phyloP scores from a whole-genome alignment of 495 filamentous ascomycete genomes.

The Penicillium desertorum region DNA sequence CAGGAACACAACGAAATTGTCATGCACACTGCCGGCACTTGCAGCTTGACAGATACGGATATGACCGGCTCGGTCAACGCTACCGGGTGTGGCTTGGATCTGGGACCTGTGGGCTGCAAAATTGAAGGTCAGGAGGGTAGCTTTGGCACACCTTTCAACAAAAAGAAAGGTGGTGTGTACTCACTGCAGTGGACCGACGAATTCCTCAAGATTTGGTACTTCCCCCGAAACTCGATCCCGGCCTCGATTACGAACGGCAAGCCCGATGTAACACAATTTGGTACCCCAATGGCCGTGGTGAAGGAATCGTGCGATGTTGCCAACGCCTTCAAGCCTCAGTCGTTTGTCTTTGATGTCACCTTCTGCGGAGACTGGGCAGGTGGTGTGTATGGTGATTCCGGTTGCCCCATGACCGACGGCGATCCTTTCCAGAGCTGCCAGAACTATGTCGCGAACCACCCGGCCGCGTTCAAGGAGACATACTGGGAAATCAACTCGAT shows the following conservation, averaged over 20 bases:
- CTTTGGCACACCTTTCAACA: constrained; percentile 74
- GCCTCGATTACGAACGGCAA: constrained; percentile 52
- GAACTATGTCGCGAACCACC: constrained; percentile 65
- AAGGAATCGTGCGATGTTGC: constrained; percentile 65
- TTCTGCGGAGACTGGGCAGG: constrained; percentile 94
- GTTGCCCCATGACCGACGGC: constrained; percentile 39
- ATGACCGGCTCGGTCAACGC: constrained; percentile 50
- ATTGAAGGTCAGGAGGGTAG: constrained; percentile 51
- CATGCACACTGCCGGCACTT: constrained; percentile 71
- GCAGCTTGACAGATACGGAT: constrained; percentile 53
- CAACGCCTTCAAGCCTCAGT: constrained; percentile 65
- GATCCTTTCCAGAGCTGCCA: constrained; percentile 54
- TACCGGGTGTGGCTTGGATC: constrained; percentile 56
- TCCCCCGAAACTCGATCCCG: constrained; percentile 62
- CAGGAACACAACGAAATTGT: constrained; percentile 65
- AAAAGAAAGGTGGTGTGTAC: constrained; percentile 70
- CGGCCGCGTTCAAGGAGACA: constrained; percentile 56
- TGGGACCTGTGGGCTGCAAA: constrained; percentile 49
- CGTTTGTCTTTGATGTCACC: constrained; percentile 76
- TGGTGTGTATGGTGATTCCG: constrained; percentile 45
- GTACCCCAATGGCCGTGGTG: constrained; percentile 63
- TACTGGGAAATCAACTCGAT: constrained; percentile 75
- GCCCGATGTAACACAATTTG: constrained; percentile 66
- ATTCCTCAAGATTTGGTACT: constrained; percentile 76
- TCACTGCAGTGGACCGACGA: constrained; percentile 70